phyloP scores from a whole-genome alignment of 169 alveolate genomes.

The Ichthyophthirius multifiliis region DNA sequence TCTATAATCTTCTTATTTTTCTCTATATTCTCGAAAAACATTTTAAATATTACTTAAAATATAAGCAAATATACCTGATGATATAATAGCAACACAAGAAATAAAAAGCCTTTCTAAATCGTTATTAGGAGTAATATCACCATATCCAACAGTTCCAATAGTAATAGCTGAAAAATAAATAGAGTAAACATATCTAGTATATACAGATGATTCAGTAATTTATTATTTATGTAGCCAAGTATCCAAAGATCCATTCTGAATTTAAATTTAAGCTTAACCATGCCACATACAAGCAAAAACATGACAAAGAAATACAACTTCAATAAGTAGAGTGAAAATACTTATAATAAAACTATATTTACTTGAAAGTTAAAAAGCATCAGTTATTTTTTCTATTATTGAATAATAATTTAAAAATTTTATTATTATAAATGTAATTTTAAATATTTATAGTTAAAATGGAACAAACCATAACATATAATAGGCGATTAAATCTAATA shows the following conservation, averaged over 20 bases:
- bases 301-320: not conserved
- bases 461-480: not conserved
- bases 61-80: slow-evolving; percentile 33
- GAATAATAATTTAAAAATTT: not conserved
- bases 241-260: not conserved
- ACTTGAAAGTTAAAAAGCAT: not conserved
- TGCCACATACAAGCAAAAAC: not conserved
- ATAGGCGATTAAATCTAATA: not conserved
- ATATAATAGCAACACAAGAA: not conserved
- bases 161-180: not conserved
- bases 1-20: not conserved
- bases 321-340: not conserved
- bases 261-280: not conserved
- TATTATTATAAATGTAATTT: not conserved
- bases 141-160: slow-evolving; percentile 29
- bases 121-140: slow-evolving; percentile 30
- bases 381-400: not conserved
- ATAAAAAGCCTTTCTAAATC: slow-evolving; percentile 13
- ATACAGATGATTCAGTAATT: not conserved
- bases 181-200: not conserved
- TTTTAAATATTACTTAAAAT: slow-evolving; percentile 12
- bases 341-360: not conserved
- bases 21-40: not conserved
- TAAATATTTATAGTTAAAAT: not conserved
- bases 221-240: not conserved